Percentiles rank a stretch among this genome's conserved stretches.
Evolutionary conservation across 106 monocot genomes (phyloP).

Genomic region (Dactylorhiza incarnata): DNA sequence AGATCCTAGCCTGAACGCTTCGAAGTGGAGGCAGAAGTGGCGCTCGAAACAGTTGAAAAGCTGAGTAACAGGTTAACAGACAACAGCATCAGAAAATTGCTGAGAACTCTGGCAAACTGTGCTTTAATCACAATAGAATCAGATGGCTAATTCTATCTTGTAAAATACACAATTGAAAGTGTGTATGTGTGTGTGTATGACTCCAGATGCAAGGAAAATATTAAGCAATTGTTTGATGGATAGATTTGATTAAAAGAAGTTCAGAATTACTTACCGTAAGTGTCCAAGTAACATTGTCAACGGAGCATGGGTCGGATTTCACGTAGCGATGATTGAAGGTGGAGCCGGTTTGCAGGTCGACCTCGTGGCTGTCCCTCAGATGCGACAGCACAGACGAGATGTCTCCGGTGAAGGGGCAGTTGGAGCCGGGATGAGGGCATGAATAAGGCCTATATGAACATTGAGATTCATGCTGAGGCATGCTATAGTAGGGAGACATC

Average conservation of each 20-base stretch:
- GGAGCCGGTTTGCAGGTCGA: conserved; percentile 33
- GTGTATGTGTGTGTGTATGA: no score
- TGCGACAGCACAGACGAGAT: conserved; percentile 27
- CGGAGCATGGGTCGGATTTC: conserved; percentile 37
- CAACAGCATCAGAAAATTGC: no score
- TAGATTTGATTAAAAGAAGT: no score
- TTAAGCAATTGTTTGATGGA: neutral
- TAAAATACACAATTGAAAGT: no score
- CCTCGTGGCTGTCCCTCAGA: conserved; percentile 30
- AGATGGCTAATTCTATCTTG: no score
- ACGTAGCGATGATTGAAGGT: conserved; percentile 49
- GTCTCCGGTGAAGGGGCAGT: conserved; percentile 30
- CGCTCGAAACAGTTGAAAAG: conserved; percentile 38
- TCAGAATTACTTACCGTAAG: conserved; percentile 24
- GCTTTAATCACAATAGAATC: no score
- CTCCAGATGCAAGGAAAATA: no score
- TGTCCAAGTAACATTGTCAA: conserved; percentile 37
- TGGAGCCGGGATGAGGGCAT: conserved; percentile 39
- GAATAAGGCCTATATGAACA: conserved; percentile 30
- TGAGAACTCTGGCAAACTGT: no score
- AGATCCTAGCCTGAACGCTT: conserved; percentile 26
- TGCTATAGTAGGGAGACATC: conserved; percentile 35
- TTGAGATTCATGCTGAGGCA: conserved; percentile 28
- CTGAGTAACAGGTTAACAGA: conserved; percentile 3
- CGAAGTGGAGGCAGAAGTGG: conserved; percentile 44